A percentile compares a stretch with the other conserved stretches of the same genome.
Evolutionary conservation across 2,329 filamentous ascomycete genomes (phyloP).

Genomic region (Cercospora zeae-maydis): DNA sequence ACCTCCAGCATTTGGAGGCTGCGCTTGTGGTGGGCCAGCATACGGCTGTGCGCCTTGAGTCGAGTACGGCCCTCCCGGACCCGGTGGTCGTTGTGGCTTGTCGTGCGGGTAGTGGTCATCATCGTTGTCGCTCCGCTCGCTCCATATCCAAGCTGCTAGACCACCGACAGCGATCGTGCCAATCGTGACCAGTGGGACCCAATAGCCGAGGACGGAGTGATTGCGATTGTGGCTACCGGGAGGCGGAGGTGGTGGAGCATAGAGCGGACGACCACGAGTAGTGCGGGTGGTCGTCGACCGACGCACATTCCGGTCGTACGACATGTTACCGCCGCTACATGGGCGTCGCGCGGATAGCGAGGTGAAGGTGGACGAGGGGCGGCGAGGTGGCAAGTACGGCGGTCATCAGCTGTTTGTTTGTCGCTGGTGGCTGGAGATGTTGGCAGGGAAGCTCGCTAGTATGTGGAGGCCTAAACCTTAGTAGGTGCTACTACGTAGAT

Average conservation of each 20-base stretch:
- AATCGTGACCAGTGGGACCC: conserved; percentile 83
- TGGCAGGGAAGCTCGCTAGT: conserved; percentile 4
- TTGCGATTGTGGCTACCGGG: conserved; percentile 45
- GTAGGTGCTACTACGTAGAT: no score
- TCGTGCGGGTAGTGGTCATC: conserved; percentile 57
- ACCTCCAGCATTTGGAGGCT: conserved; percentile 2
- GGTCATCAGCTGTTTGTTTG: background rate
- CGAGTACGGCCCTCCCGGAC: conserved; percentile 22
- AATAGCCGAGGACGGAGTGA: conserved; percentile 67
- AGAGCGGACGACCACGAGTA: conserved; percentile 47
- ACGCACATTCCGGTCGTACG: conserved; percentile 53
- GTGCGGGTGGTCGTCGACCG: conserved; percentile 45
- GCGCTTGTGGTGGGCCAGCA: conserved; percentile 21
- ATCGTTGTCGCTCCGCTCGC: conserved; percentile 73
- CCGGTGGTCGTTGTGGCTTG: conserved; percentile 32
- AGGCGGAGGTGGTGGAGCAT: conserved; percentile 37
- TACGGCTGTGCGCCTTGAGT: conserved; percentile 29
- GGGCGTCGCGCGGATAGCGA: background rate
- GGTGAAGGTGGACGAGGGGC: background rate
- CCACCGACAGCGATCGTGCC: conserved; percentile 84
- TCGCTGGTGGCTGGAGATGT: conserved; percentile 1
- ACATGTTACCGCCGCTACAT: conserved; percentile 26
- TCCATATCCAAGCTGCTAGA: conserved; percentile 89
- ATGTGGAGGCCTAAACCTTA: no score
- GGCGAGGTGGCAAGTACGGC: background rate